Conservation (phyloP, 768 basidiomycete genomes). For the Boletus rufocinnamomeus region DNA sequence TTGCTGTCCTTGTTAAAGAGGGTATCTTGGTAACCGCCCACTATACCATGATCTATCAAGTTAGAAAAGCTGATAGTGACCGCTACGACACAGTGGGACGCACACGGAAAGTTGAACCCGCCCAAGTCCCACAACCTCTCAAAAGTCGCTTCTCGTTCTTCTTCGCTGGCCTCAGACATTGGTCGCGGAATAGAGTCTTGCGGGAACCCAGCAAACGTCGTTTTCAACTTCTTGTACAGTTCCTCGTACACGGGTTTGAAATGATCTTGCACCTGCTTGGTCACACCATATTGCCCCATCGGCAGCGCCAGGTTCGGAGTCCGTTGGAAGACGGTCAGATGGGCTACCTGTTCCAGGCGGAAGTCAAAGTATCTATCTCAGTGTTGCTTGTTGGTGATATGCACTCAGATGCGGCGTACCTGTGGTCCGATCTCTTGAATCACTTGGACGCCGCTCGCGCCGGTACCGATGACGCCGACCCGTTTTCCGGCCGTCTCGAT, state of each 20-base stretch:
- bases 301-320: slow-evolving; percentile 19
- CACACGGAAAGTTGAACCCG: slow-evolving; percentile 12
- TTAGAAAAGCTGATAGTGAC: background rate
- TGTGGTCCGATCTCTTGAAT: slow-evolving; percentile 18
- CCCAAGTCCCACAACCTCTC: slow-evolving; percentile 12
- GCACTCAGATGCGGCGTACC: background rate
- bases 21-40: slow-evolving; percentile 9
- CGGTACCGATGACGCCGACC: slow-evolving; percentile 17
- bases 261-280: slow-evolving; percentile 7
- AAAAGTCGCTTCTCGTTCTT: slow-evolving; percentile 13
- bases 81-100: background rate
- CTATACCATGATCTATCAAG: background rate
- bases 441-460: slow-evolving; percentile 16
- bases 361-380: background rate
- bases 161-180: slow-evolving; percentile 4
- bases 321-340: slow-evolving; percentile 20
- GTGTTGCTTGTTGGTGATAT: background rate
- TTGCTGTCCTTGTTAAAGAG: slow-evolving; percentile 1
- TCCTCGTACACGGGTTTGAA: slow-evolving; percentile 17
- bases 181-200: background rate
- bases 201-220: background rate
- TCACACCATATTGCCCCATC: slow-evolving; percentile 8
- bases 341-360: slow-evolving; percentile 1
- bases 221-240: slow-evolving; percentile 2
- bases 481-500: slow-evolving; percentile 11